Base-by-base conservation (phyloP, 257 asterid genomes). In the Solanum lycopersicoides region DNA sequence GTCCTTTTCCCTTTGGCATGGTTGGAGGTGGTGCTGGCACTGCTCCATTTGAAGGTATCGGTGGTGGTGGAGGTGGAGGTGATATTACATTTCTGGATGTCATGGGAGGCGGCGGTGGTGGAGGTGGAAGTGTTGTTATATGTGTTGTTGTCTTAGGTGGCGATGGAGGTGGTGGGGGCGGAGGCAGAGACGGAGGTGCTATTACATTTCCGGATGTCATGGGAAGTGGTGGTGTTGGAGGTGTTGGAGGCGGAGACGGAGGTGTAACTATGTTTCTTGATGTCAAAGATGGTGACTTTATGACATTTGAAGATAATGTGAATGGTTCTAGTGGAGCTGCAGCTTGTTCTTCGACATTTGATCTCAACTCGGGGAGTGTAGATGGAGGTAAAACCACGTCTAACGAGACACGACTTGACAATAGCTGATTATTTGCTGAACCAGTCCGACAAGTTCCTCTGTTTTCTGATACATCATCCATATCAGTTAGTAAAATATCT, bases 11-110 rank as follows among this genome's bases (percentile, higher is more conserved):
- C 65, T 35, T 37, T 41, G 87, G 76, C 53, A 76, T 50, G 14
- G 88, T 89, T 28, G 95, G 95, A 35, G 96, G 95, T 9, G 96
- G 93, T 21, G 83, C 66, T 25, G 92, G 91, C 30, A 35, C 82
- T 35, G 87, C 89, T 25, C 94, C 91, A 15, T 85, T 89, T 20
- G 90, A 44, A 65, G 87, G 28, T 86, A 88, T 83, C 7, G 94
- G 94, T 16, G 94, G 94, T 68, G 94, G 93, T 10, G 85, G 86
- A 47, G 93, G 88, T n/a, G 91, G 86, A 35, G 87, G 90, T 23
- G 88, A 30, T 15, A 84, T 73, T 28, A 53, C 84, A 12, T 1
- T 28, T 72, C n/a, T 89, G 5, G 84, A 86, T 73, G 88, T 83
- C 7, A 88, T 73, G 3, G 41, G 85, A 12, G 90, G 88, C 4